Conservation (phyloP, 257 asterid species). For the Asclepias syriaca region DNA sequence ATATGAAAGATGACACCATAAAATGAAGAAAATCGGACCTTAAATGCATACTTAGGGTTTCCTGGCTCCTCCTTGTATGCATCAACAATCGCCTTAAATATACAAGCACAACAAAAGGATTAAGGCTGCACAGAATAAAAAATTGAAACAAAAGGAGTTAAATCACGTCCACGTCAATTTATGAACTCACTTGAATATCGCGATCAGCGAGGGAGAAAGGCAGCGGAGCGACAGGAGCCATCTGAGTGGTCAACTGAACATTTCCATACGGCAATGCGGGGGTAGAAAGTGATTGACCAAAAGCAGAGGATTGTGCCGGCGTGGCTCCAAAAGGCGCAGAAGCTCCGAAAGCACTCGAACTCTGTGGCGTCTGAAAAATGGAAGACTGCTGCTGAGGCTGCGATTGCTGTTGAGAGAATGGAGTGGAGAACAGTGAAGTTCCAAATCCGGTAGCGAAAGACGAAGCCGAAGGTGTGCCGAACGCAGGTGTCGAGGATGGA, state of each 20-base stretch:
- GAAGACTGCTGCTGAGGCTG: constrained; percentile 45
- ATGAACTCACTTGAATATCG: constrained; percentile 60
- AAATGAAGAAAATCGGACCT: constrained; percentile 43
- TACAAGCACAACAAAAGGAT: not conserved
- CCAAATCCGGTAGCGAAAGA: constrained; percentile 68
- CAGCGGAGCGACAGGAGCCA: constrained; percentile 98
- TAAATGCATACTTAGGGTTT: constrained; percentile 78
- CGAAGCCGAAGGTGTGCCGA: constrained; percentile 56
- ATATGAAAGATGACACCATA: not conserved
- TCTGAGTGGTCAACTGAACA: constrained; percentile 88
- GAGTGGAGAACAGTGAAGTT: constrained; percentile 63
- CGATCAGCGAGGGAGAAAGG: constrained; percentile 93
- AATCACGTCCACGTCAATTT: too few relatives aligned
- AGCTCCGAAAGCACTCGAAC: constrained; percentile 46
- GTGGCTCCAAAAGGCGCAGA: constrained; percentile 46
- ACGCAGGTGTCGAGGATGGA: constrained; percentile 34
- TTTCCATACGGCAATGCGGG: constrained; percentile 45
- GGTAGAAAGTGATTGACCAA: constrained; percentile 32
- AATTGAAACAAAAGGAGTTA: too few relatives aligned
- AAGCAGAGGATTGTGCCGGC: constrained; percentile 51
- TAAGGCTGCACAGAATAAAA: not conserved
- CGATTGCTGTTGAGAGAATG: constrained; percentile 56
- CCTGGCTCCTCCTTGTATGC: constrained; percentile 93
- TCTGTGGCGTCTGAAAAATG: constrained; percentile 62
- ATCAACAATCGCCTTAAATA: constrained; percentile 69